These are phyloP conservation scores for Psilocybe mexicana DNA, from an alignment of 1,284 basidiomycete genomes.

Conservation along the genomic window DNA sequence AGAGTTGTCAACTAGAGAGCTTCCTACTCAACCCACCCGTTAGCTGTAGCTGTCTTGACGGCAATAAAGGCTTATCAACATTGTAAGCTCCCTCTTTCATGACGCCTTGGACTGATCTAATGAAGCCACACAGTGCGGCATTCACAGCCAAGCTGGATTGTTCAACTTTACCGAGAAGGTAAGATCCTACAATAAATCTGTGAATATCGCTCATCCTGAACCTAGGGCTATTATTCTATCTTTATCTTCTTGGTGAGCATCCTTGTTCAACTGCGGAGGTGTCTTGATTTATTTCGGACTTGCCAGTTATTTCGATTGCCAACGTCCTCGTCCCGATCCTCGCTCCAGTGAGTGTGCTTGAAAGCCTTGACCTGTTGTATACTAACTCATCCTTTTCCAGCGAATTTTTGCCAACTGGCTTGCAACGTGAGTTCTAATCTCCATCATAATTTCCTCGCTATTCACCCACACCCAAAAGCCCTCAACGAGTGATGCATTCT, in stretches of 20 bases:
- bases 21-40: neutral
- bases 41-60: constrained; percentile 41
- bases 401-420: constrained; percentile 39
- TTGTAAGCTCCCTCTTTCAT: constrained; percentile 27
- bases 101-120: neutral
- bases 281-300: neutral
- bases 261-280: no score
- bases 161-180: constrained; percentile 44
- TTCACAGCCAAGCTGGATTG: constrained; percentile 36
- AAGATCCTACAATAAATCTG: constrained; percentile 2
- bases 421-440: constrained; percentile 31
- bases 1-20: neutral
- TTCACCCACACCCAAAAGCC: constrained; percentile 27
- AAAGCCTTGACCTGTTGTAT: neutral
- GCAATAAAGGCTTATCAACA: constrained; percentile 38
- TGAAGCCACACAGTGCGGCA: constrained; percentile 29
- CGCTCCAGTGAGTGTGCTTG: constrained; percentile 32
- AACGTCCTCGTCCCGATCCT: constrained; percentile 41
- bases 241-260: constrained; percentile 27
- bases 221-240: constrained; percentile 42
- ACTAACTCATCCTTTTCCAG: constrained; percentile 9
- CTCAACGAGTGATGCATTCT: constrained; percentile 44
- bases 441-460: neutral
- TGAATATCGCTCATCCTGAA: neutral
- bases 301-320: constrained; percentile 38